Percentiles rank a stretch among this genome's conserved stretches.
Evolutionary conservation across 2,329 filamentous ascomycete genomes (phyloP).

Genomic region (Leptoxyphium fumago): DNA sequence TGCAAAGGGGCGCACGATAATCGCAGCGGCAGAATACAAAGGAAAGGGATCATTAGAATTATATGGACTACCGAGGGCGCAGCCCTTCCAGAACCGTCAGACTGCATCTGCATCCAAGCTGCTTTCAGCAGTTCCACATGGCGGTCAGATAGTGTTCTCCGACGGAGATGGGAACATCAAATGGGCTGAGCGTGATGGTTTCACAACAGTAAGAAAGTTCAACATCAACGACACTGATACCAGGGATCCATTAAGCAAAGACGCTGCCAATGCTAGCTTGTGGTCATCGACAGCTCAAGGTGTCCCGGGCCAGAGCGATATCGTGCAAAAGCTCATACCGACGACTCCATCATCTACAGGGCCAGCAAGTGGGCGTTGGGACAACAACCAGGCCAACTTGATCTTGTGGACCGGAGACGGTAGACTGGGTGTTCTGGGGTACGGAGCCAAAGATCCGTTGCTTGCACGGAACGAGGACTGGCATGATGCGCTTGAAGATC

Average conservation of each 20-base stretch:
- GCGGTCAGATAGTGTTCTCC: conserved; percentile 65
- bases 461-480: conserved; percentile 14
- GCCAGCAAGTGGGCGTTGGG: conserved; percentile 8
- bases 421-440: conserved; percentile 54
- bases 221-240: conserved; percentile 37
- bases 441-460: conserved; percentile 23
- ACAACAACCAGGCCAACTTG: conserved; percentile 44
- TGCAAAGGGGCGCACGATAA: conserved; percentile 47
- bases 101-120: conserved; percentile 69
- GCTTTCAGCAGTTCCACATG: conserved; percentile 67
- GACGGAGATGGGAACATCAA: conserved; percentile 74
- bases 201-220: conserved; percentile 37
- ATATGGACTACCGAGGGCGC: conserved; percentile 46
- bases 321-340: conserved; percentile 66
- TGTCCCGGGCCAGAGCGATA: conserved; percentile 40
- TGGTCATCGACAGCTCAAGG: conserved; percentile 12
- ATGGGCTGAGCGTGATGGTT: conserved; percentile 80
- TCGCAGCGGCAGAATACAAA: conserved; percentile 82
- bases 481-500: conserved; percentile 22
- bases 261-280: conserved; percentile 10
- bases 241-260: conserved; percentile 3
- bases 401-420: conserved; percentile 77
- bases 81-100: conserved; percentile 59
- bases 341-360: not conserved
- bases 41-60: conserved; percentile 79